Percentiles rank a stretch among this genome's conserved stretches.
Conservation (phyloP, 768 basidiomycete species). For the Serendipita vermifera region DNA sequence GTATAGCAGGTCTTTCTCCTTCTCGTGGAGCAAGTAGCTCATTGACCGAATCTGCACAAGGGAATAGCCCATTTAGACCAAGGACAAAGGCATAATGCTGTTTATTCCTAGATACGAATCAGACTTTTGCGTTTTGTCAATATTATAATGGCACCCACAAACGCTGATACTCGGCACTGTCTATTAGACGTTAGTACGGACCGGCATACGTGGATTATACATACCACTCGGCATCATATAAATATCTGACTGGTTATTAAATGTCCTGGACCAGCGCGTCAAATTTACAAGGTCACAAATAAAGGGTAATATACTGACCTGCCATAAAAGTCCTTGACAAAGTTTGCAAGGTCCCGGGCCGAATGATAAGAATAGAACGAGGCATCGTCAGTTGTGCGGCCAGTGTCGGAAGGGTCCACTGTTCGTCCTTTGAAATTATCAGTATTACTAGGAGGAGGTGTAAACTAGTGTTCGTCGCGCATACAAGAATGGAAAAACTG, state of each 20-base stretch:
- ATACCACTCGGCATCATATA: slow-evolving; percentile 5
- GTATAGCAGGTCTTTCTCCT: not conserved
- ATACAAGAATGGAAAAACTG: too few relatives aligned
- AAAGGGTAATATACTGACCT: not conserved
- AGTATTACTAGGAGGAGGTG: too few relatives aligned
- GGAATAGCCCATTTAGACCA: not conserved
- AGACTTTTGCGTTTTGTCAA: too few relatives aligned
- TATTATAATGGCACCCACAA: not conserved
- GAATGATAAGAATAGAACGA: slow-evolving; percentile 7
- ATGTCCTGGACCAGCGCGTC: too few relatives aligned
- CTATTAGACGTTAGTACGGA: not conserved
- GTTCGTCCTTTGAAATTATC: too few relatives aligned
- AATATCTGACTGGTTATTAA: not conserved
- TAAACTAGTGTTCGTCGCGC: too few relatives aligned
- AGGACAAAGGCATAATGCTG: slow-evolving; percentile 3
- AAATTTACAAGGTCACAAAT: too few relatives aligned
- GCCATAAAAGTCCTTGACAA: not conserved
- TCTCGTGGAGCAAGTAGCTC: not conserved
- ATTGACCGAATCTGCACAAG: not conserved
- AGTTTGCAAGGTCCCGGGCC: not conserved
- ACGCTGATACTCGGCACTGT: slow-evolving; percentile 1
- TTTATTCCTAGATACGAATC: not conserved
- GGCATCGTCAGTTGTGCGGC: not conserved
- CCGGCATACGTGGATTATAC: not conserved
- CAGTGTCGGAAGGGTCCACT: too few relatives aligned